These are phyloP conservation scores for Lycium barbarum DNA, from an alignment of 257 asterid genomes.

Conservation along the genomic window DNA sequence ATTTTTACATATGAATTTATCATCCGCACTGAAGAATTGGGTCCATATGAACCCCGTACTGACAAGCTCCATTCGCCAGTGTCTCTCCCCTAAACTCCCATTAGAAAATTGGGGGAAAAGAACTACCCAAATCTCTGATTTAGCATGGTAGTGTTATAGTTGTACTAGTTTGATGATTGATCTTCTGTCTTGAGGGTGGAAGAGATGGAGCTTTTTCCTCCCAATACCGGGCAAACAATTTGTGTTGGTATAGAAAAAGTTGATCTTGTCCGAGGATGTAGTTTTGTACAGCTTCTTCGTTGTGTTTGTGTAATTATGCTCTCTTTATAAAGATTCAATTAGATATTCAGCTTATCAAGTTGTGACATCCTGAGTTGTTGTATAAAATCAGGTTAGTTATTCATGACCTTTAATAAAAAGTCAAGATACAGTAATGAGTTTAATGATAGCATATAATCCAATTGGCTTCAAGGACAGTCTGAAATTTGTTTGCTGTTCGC, in stretches of 20 bases:
- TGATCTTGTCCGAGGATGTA: constrained; percentile 4
- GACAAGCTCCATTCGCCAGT: too few relatives aligned
- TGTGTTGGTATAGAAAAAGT: not conserved
- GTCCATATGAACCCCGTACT: too few relatives aligned
- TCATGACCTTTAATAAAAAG: not conserved
- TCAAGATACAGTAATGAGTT: not conserved
- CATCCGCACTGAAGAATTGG: too few relatives aligned
- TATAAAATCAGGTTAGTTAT: not conserved
- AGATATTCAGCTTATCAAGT: not conserved
- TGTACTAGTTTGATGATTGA: not conserved
- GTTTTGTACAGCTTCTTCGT: not conserved
- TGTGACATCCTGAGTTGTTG: not conserved
- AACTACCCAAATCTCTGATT: not conserved
- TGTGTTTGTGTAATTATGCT: not conserved
- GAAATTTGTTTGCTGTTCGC: not conserved
- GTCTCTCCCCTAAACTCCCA: not conserved
- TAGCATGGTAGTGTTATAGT: not conserved
- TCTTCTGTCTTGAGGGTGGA: not conserved
- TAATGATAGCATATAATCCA: not conserved
- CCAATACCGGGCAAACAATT: not conserved
- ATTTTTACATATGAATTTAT: too few relatives aligned
- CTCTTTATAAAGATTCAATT: not conserved
- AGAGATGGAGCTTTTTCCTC: not conserved
- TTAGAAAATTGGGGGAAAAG: not conserved
- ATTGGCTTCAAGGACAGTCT: not conserved